Conservation (phyloP, 2,329 filamentous ascomycete genomes). For the Neonectria faginata region DNA sequence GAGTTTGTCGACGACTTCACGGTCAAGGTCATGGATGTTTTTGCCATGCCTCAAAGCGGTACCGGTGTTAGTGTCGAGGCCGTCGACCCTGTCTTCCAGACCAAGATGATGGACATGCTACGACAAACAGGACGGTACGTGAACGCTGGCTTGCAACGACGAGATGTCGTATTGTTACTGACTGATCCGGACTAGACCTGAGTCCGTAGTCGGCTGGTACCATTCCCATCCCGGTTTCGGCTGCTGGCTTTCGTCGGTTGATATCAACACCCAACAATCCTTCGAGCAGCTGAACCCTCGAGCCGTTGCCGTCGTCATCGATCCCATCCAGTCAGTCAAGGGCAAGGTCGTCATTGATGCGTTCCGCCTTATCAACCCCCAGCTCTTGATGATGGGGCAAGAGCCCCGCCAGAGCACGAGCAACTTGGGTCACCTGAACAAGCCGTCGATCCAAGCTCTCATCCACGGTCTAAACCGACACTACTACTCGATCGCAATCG, state of each 20-base stretch:
- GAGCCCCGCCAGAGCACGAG: constrained; percentile 98
- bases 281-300: constrained; percentile 98
- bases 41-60: constrained; percentile 99
- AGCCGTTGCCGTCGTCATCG: constrained; percentile 96
- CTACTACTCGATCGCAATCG: constrained; percentile 99
- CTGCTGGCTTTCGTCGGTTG: constrained; percentile 98
- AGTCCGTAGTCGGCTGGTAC: constrained; percentile 99
- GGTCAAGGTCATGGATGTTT: constrained; percentile 97
- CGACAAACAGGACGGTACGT: constrained; percentile 92
- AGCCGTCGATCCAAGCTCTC: constrained; percentile 98
- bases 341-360: constrained; percentile 99
- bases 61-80: constrained; percentile 98
- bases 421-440: constrained; percentile 97
- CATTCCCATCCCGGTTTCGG: constrained; percentile 99
- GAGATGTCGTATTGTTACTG: constrained; percentile 29
- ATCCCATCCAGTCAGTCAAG: constrained; percentile 99
- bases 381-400: constrained; percentile 97
- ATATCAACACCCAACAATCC: constrained; percentile 99
- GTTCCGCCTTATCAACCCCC: constrained; percentile 97
- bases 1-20: constrained; percentile 99
- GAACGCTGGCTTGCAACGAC: neutral
- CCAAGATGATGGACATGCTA: constrained; percentile 99
- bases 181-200: constrained; percentile 70
- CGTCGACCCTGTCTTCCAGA: constrained; percentile 98
- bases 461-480: constrained; percentile 98